These are phyloP conservation scores for Leucogyrophana mollusca DNA, from an alignment of 768 basidiomycete genomes.

Conservation along the genomic window DNA sequence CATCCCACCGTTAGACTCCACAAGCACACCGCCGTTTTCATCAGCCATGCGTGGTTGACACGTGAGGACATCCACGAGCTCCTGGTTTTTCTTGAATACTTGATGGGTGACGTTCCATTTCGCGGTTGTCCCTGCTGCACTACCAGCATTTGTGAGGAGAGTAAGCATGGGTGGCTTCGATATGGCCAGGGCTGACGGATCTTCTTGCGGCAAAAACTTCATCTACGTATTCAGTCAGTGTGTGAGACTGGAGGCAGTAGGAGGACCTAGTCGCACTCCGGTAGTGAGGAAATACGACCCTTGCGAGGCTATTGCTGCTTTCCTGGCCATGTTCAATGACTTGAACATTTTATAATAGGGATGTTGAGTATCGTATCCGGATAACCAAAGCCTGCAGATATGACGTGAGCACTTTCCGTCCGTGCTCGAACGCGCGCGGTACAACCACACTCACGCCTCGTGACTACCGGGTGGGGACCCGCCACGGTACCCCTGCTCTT, in stretches of 20 bases:
- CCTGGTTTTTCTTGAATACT: slow-evolving; percentile 38
- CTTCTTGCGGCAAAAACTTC: slow-evolving; percentile 40
- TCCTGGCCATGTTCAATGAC: slow-evolving; percentile 52
- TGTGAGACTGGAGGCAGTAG: not conserved
- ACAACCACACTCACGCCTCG: slow-evolving; percentile 38
- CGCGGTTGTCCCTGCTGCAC: slow-evolving; percentile 26
- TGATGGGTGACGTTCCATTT: slow-evolving; percentile 44
- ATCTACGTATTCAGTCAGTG: slow-evolving; percentile 31
- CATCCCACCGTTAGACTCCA: slow-evolving; percentile 40
- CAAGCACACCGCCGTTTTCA: slow-evolving; percentile 39
- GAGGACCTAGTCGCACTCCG: slow-evolving; percentile 31
- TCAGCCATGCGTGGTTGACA: slow-evolving; percentile 40
- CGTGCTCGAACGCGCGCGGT: not conserved
- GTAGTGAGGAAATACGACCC: slow-evolving; percentile 44
- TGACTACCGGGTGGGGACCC: slow-evolving; percentile 46
- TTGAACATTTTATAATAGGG: slow-evolving; percentile 47
- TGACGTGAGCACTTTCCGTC: not conserved
- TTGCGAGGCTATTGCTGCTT: slow-evolving; percentile 43
- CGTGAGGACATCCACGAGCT: slow-evolving; percentile 52
- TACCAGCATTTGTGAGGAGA: slow-evolving; percentile 55
- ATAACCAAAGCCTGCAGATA: slow-evolving; percentile 56
- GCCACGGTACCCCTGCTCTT: slow-evolving; percentile 50
- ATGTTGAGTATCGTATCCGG: slow-evolving; percentile 50
- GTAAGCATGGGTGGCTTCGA: slow-evolving; percentile 57
- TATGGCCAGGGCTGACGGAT: slow-evolving; percentile 41